Evolutionary conservation across 169 alveolate species (phyloP), one percentile per base, ranked within the genome.

Genomic region (Besnoitia besnoiti): DNA sequence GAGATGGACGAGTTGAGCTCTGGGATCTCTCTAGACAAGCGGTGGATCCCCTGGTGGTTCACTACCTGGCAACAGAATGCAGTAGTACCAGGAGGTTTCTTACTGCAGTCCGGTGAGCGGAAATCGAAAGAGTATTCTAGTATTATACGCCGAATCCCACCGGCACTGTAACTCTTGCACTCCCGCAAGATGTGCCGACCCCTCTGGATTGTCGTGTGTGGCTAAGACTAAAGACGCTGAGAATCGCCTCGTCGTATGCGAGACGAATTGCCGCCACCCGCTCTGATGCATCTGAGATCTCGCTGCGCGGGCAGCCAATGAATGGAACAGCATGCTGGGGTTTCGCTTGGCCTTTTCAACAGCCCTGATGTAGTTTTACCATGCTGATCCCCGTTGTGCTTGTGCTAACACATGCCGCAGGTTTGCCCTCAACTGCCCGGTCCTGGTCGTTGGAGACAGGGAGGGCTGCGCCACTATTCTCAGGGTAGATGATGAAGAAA

Each of bases 1-100:
- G 97, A 90, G 98, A 97, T 93, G 99, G 99, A 0, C 95, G 99
- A 92, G 94, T 98, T 49, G 99, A 98, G 95, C 95, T 98, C 35
- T 98, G 99, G 99, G 98, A 98, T 93, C 94, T 97, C 85, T 95
- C 92, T 10, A 94, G 89, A 92, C 93, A 95, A 94, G 85, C 95
- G 95, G 93, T 85, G 35, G 93, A 90, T 40, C 93, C 93, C 21
- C 82, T 77, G 40, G 93, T 85, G 14, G 82, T 77, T 51, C 90
- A 91, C 51, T 93, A 91, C 33, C 97, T 97, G 24, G 0, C 35
- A 27, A 51, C 88, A 75, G 94, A 93, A 42, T 91, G 92, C 75
- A 27, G 44, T 30, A 40, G 46, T 46, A 33, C 46, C 33, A 33
- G 27, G 21, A n/a, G 89, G 46, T 73, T 67, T 24, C 84, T 94